A percentile compares a stretch with the other conserved stretches of the same genome.
phyloP scores from a whole-genome alignment of 768 basidiomycete species.

The Suillus subaureus region DNA sequence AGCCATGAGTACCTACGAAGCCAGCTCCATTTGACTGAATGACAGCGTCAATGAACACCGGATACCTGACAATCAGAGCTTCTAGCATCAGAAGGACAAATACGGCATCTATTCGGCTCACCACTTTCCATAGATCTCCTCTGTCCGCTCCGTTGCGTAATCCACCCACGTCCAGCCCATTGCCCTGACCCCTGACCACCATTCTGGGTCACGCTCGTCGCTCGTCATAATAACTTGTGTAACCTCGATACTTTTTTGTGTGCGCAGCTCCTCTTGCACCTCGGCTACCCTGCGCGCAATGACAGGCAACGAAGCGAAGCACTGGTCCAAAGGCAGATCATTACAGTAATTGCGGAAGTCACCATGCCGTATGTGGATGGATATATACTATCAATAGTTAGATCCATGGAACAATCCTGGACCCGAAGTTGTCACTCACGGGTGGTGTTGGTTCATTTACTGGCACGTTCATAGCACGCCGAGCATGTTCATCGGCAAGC shows the following conservation, averaged over 20 bases:
- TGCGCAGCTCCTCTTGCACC: constrained; percentile 49
- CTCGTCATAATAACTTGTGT: constrained; percentile 64
- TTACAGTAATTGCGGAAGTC: constrained; percentile 55
- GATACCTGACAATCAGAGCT: constrained; percentile 53
- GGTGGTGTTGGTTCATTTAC: constrained; percentile 46
- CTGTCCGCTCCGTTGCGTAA: constrained; percentile 45
- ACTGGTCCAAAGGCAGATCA: constrained; percentile 42
- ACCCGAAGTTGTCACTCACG: constrained; percentile 32
- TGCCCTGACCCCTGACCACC: constrained; percentile 55
- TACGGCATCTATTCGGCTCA: constrained; percentile 26
- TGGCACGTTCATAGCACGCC: constrained; percentile 43
- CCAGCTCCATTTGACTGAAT: constrained; percentile 69
- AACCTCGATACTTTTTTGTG: constrained; percentile 47
- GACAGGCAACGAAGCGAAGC: constrained; percentile 56
- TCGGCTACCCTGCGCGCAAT: constrained; percentile 59
- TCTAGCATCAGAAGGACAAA: background rate
- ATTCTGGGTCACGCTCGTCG: constrained; percentile 57
- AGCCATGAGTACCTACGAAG: constrained; percentile 71
- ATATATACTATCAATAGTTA: constrained; percentile 47
- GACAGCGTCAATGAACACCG: constrained; percentile 71
- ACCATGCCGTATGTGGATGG: constrained; percentile 56
- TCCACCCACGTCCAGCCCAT: constrained; percentile 57
- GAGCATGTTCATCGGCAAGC: constrained; percentile 48
- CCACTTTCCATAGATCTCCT: constrained; percentile 51
- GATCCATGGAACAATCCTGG: background rate